phyloP scores from a whole-genome alignment of 305 asterid genomes.

The Rubia tinctorum region DNA sequence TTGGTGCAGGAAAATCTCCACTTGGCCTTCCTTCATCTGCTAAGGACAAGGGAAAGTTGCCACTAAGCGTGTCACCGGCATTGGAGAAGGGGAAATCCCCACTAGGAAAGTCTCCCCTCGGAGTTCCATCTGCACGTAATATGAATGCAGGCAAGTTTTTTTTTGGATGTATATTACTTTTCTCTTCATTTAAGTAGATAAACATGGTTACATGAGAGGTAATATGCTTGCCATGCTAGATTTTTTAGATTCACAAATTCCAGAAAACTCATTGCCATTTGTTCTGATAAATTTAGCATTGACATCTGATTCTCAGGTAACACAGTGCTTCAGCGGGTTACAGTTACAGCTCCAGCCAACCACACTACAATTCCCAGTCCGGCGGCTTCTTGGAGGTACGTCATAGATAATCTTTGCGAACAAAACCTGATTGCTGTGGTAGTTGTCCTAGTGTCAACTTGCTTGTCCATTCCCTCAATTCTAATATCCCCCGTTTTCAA shows the following conservation, averaged over 20 bases:
- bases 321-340: background rate
- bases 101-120: background rate
- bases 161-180: background rate
- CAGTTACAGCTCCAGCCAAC: background rate
- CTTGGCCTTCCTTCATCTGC: no score
- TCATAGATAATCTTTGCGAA: background rate
- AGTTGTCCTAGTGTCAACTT: background rate
- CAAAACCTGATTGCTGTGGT: background rate
- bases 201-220: background rate
- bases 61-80: background rate
- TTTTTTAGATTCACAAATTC: no score
- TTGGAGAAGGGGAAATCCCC: background rate
- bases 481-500: background rate
- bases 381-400: constrained; percentile 16
- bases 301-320: constrained; percentile 5
- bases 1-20: no score
- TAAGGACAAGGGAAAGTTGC: no score
- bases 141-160: background rate
- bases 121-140: background rate
- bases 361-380: background rate
- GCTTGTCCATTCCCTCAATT: background rate
- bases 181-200: background rate
- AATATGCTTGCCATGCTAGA: no score
- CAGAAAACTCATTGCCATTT: background rate
- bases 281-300: background rate